phyloP scores from a whole-genome alignment of 1,284 basidiomycete genomes.

The Cutaneotrichosporon cavernicola region DNA sequence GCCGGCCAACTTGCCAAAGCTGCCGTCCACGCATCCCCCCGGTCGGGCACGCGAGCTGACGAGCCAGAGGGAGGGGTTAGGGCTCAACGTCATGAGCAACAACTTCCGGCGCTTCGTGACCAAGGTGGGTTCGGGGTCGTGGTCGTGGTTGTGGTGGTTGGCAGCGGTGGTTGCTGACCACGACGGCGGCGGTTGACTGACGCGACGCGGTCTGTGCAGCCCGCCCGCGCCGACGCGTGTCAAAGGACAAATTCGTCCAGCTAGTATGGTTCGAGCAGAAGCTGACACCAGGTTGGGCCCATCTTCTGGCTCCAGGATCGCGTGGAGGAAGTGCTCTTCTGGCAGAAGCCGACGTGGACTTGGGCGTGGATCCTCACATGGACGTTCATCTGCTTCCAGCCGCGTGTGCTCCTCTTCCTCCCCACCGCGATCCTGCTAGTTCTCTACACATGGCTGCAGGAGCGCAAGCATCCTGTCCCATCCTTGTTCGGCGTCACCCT shows the following conservation, averaged over 20 bases:
- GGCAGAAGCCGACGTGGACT: constrained; percentile 52
- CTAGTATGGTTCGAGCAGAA: background rate
- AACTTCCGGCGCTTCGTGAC: constrained; percentile 53
- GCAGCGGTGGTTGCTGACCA: too few species aligned
- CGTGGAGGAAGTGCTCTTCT: constrained; percentile 53
- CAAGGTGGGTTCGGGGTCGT: constrained; percentile 31
- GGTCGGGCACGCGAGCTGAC: constrained; percentile 36
- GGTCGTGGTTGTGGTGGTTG: background rate
- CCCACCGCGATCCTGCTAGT: constrained; percentile 44
- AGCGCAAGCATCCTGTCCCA: constrained; percentile 37
- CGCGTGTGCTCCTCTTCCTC: constrained; percentile 45
- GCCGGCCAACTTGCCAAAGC: constrained; percentile 46
- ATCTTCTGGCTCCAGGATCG: constrained; percentile 53
- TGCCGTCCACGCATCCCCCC: constrained; percentile 22
- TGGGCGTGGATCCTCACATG: constrained; percentile 50
- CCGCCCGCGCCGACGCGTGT: background rate
- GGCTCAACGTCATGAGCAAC: constrained; percentile 46
- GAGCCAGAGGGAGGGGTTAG: constrained; percentile 45
- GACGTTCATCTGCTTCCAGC: constrained; percentile 53
- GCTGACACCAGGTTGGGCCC: constrained; percentile 43
- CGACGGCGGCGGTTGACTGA: background rate
- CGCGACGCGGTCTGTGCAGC: background rate
- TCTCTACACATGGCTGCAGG: constrained; percentile 46
- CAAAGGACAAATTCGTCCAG: background rate
- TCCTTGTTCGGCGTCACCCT: constrained; percentile 38